Base-by-base conservation (phyloP, 2,329 filamentous ascomycete genomes). In the Ceratocystis variospora region DNA sequence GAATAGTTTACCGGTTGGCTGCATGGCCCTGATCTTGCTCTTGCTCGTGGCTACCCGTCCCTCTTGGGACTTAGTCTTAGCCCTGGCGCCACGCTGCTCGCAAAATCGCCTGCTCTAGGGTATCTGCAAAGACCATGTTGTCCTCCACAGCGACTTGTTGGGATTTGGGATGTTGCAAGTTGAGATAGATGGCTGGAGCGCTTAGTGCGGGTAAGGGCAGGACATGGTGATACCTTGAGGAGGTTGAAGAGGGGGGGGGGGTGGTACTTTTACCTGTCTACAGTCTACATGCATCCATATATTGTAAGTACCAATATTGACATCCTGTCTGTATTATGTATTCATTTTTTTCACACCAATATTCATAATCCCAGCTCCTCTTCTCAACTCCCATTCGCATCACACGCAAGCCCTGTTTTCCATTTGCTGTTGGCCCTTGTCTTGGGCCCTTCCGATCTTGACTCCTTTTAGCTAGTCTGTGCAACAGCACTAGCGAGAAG, bases 401-500 rank as follows among this genome's bases (percentile, higher is more conserved):
- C 28, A 33, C 28, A 59, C 53, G 53, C 33, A 59, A 59, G 53
- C 53, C 53, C 33, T 59, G 53, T 59, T 59, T 59, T 59, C 25
- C n/a, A 31, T 28, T 57, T 25, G 22, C 31, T 57, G 53, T 25
- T 22, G 17, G 53, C 53, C 28, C 28, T 59, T 59, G 53, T 59
- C 53, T 59, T 59, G 28, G 28, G 28, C n/a, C 22, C 28, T 59
- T 59, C 53, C 53, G 53, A 59, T 59, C 53, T 59, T 59, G 53
- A 19, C 53, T 59, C 53, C 28, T 33, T 59, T 59, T 59, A 59
- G 53, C 53, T 59, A 59, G 53, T 59, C 53, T 59, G 53, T 59
- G 53, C 53, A 59, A 59, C 53, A 59, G 53, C 53, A 59, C 53
- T 59, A 59, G 53, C 25, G 53, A 59, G 53, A 59, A 25, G 53